Percentiles rank a stretch among this genome's conserved stretches.
Conservation (phyloP, 768 basidiomycete genomes). For the Kwoniella europaea region DNA sequence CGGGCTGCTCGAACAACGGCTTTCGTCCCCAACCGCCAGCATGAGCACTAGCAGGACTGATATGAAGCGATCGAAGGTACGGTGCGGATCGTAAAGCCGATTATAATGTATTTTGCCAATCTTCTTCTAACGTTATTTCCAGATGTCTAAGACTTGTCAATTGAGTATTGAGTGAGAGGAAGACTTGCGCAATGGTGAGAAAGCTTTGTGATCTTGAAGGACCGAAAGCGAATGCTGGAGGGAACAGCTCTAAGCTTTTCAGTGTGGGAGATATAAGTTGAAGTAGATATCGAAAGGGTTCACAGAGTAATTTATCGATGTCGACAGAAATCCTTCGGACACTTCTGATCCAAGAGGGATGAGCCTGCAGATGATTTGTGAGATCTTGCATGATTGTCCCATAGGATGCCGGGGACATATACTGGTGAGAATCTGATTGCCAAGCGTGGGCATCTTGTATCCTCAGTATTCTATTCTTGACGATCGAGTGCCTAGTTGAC, state of each 20-base stretch:
- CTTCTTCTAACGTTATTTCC: slow-evolving; percentile 12
- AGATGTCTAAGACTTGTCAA: slow-evolving; percentile 21
- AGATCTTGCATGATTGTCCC: slow-evolving; percentile 5
- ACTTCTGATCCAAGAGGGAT: slow-evolving; percentile 4
- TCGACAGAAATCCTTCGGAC: slow-evolving; percentile 22
- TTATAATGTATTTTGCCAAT: slow-evolving; percentile 26
- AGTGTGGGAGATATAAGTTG: slow-evolving; percentile 6
- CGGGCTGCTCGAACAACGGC: neutral
- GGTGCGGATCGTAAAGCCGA: slow-evolving; percentile 13
- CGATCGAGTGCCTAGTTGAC: neutral
- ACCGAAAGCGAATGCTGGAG: slow-evolving; percentile 9
- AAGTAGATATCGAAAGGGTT: slow-evolving; percentile 14
- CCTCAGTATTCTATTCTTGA: neutral
- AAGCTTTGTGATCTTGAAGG: neutral
- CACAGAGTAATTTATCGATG: slow-evolving; percentile 13
- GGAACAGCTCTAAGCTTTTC: slow-evolving; percentile 9
- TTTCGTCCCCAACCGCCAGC: slow-evolving; percentile 32
- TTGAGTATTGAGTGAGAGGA: neutral
- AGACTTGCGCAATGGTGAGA: neutral
- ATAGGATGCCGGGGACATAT: neutral
- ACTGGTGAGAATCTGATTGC: neutral
- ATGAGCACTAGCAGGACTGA: slow-evolving; percentile 16
- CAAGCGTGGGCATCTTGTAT: slow-evolving; percentile 1
- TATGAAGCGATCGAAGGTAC: slow-evolving; percentile 15
- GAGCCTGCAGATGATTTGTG: neutral